A percentile compares a stretch with the other conserved stretches of the same genome.
Evolutionary conservation across 345 rosid species (phyloP).

Genomic region (Corchorus capsularis): DNA sequence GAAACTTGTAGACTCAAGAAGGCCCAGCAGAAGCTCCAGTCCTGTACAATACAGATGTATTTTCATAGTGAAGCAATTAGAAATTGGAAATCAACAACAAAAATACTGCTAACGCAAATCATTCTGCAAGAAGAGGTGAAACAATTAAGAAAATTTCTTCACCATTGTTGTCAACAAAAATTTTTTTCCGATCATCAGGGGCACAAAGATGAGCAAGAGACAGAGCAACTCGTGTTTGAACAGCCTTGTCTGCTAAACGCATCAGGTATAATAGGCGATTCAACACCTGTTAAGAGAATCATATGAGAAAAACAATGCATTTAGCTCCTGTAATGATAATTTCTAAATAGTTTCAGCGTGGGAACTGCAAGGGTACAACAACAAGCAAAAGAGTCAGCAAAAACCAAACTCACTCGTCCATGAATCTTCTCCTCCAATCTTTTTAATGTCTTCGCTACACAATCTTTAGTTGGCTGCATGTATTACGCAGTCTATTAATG

Average conservation of each 20-base stretch:
- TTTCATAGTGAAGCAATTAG: conserved; percentile 13
- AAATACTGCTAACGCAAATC: not conserved
- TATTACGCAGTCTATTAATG: not conserved
- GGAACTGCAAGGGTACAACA: not conserved
- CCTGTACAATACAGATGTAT: conserved; percentile 36
- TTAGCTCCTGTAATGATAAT: not conserved
- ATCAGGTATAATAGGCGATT: conserved; percentile 56
- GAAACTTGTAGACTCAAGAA: conserved; percentile 52
- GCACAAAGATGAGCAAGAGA: conserved; percentile 77
- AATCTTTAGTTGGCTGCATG: conserved; percentile 68
- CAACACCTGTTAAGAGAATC: conserved; percentile 46
- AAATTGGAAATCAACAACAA: not conserved
- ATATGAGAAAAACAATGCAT: conserved; percentile 8
- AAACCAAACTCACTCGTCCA: conserved; percentile 53
- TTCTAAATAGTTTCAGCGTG: not conserved
- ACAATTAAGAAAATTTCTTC: conserved; percentile 11
- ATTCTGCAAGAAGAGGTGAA: not conserved
- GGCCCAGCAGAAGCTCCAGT: conserved; percentile 53
- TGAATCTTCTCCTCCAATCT: conserved; percentile 67
- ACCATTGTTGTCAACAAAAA: conserved; percentile 73
- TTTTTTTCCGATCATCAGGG: conserved; percentile 48
- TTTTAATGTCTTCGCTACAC: conserved; percentile 67
- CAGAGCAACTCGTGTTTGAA: conserved; percentile 61
- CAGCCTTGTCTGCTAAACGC: conserved; percentile 47
- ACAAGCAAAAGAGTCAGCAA: not conserved